Evolutionary conservation across 2,329 filamentous ascomycete species (phyloP).

Genomic region (Colletotrichum scovillei): DNA sequence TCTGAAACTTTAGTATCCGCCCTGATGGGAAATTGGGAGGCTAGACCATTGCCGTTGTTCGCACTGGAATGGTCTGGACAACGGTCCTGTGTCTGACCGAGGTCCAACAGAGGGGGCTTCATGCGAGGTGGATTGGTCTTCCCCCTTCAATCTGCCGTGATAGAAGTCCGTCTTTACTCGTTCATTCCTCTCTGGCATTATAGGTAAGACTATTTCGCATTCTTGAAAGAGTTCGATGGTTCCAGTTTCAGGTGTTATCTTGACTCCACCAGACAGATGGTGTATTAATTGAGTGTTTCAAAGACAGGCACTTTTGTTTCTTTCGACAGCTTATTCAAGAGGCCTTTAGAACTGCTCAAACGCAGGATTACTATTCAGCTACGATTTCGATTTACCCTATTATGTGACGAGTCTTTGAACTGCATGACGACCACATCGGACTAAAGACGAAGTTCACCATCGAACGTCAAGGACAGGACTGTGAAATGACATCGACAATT

Average conservation of each 20-base stretch:
- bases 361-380: neutral
- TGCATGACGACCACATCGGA: no score
- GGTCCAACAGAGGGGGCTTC: neutral
- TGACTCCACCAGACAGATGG: neutral
- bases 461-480: no score
- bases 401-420: neutral
- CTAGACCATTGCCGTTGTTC: neutral
- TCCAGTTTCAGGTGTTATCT: neutral
- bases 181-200: neutral
- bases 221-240: neutral
- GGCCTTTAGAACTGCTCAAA: neutral
- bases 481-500: no score
- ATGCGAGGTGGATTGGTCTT: neutral
- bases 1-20: neutral
- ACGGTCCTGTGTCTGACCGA: neutral
- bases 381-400: neutral
- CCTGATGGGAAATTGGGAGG: neutral
- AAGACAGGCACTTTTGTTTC: neutral
- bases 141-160: neutral
- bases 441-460: no score
- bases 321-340: neutral
- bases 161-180: neutral
- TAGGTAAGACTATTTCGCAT: neutral
- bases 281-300: neutral
- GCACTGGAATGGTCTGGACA: neutral